A percentile compares a stretch with the other conserved stretches of the same genome.
Evolutionary conservation across 139 green algal genomes (phyloP).

Genomic region (Coelastrella sp.): DNA sequence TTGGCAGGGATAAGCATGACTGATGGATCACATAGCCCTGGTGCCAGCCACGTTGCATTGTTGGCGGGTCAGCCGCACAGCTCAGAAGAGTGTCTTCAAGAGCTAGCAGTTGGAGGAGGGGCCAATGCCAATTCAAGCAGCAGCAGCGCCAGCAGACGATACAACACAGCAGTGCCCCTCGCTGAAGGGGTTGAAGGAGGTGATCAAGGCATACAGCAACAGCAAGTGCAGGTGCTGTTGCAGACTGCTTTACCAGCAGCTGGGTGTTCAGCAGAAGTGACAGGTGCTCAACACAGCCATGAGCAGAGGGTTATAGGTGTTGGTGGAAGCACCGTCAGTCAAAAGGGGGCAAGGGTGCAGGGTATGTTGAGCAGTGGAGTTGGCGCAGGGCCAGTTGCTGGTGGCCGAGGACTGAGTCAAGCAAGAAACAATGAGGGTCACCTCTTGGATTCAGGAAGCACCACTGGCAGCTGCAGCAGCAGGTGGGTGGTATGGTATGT

Average conservation of each 20-base stretch:
- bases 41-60: background rate
- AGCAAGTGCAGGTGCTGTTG: background rate
- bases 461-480: background rate
- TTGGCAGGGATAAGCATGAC: background rate
- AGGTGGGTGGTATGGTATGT: background rate
- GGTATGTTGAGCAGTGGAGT: too few species aligned
- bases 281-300: background rate
- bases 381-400: background rate
- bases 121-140: background rate
- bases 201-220: background rate
- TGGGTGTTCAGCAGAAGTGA: background rate
- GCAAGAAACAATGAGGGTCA: too few species aligned
- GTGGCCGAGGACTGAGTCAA: background rate
- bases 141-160: slow-evolving; percentile 11
- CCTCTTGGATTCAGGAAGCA: background rate
- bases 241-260: background rate
- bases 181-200: slow-evolving; percentile 24
- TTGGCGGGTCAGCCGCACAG: background rate
- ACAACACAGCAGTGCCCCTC: slow-evolving; percentile 2
- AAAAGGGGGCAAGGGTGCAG: too few species aligned
- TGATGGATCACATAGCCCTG: background rate
- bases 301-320: too few species aligned
- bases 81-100: background rate
- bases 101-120: background rate
- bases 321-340: too few species aligned